Base-by-base conservation (phyloP, 495 filamentous ascomycete genomes). In the Podospora pseudocomata region DNA sequence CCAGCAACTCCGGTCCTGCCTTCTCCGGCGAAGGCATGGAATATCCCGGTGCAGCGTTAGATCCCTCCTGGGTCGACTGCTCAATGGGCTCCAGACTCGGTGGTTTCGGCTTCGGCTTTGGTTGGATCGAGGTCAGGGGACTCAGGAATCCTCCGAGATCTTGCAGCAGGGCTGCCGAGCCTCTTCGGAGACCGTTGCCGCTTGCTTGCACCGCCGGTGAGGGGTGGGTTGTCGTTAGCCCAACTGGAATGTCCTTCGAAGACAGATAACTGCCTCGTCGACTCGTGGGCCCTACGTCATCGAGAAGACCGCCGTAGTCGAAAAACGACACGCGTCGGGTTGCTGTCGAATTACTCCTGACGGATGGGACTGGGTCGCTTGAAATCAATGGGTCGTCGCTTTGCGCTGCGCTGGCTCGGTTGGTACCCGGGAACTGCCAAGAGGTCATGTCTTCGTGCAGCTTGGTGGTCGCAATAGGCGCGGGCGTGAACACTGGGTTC, bases 301-400 rank as follows among this genome's bases (percentile, higher is more conserved):
- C 82, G 2, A 92, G 77, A 2, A 92, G 79, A 5, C 88, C 88
- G 44, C 90, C 90, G 30, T 89, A 86, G 71, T 93, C 91, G 69
- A 92, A 90, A 71, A 94, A 89, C 16, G 88, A 90, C 4, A 88
- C 81, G 13, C 79, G 76, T 3, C 82, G 80, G 2, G 83, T 81
- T 18, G 75, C 64, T 6, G 74, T 76, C 15, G 77, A 79, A 65
- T 77, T 78, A 65, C 75, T 80, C 57, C 70, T 63, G 16, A 71
- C 71, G n/a, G 74, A 68, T 13, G 68, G 66, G 15, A 72, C 54
- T 27, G 63, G 71, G 32, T 76, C 74, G 5, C 64, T 66, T 2
- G 66, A 62, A 15, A 74, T 62, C 15, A 79, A 68, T 49, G 68
- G 66, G 65, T 80, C 75, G 53, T 83, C 79, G 72, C 77, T 80